A percentile compares a stretch with the other conserved stretches of the same genome.
phyloP scores from a whole-genome alignment of 192 early-diverging fungal species.

The Entomortierella lignicola region DNA sequence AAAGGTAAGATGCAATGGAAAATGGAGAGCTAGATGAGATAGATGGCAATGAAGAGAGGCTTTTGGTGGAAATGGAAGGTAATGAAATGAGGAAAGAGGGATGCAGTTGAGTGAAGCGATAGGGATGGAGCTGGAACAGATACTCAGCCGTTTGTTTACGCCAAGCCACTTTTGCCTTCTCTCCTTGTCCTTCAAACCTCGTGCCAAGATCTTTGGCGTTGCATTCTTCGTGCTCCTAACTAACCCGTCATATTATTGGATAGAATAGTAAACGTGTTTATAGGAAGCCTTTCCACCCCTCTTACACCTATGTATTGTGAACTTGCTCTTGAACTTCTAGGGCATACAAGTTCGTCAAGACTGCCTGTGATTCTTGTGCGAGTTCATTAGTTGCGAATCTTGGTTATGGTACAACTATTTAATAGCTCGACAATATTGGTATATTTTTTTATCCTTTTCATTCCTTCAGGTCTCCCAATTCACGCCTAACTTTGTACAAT shows the following conservation, averaged over 20 bases:
- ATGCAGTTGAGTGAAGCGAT: neutral
- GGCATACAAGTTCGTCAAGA: too few relatives aligned
- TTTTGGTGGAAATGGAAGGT: neutral
- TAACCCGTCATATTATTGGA: neutral
- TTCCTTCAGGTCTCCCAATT: too few relatives aligned
- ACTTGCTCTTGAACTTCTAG: too few relatives aligned
- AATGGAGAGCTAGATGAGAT: neutral
- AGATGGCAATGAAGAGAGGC: neutral
- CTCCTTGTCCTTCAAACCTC: neutral
- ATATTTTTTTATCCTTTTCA: too few relatives aligned
- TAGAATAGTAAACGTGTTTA: neutral
- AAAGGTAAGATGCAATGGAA: neutral
- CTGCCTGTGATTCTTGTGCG: too few relatives aligned
- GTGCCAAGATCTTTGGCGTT: neutral
- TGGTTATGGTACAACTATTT: too few relatives aligned
- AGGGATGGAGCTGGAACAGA: neutral
- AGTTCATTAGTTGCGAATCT: too few relatives aligned
- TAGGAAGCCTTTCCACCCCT: too few relatives aligned
- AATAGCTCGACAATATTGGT: too few relatives aligned
- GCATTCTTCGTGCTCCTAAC: neutral
- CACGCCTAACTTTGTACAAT: too few relatives aligned
- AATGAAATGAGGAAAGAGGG: conserved; percentile 6
- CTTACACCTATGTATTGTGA: too few relatives aligned
- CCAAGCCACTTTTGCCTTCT: conserved; percentile 12
- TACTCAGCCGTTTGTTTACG: neutral